Evolutionary conservation across 371 early-diverging fungal genomes (phyloP).

Genomic region (Rhizomucor pusillus): DNA sequence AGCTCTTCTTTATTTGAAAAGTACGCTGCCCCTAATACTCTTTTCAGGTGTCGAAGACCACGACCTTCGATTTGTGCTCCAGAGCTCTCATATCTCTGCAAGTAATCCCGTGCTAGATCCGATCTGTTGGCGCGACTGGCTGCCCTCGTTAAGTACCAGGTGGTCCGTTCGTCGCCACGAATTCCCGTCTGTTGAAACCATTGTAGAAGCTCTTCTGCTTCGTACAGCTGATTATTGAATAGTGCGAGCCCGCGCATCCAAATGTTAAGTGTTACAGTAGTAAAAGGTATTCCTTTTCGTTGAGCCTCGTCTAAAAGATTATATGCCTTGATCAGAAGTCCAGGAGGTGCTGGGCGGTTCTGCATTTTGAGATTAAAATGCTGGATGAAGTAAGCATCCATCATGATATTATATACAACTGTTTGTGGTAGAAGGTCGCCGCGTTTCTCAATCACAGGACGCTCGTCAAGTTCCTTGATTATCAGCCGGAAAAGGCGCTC

Average conservation of each 20-base stretch:
- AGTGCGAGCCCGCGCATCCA: slow-evolving; percentile 38
- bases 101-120: slow-evolving; percentile 24
- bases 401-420: slow-evolving; percentile 42
- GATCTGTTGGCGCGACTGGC: slow-evolving; percentile 16
- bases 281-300: slow-evolving; percentile 17
- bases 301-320: slow-evolving; percentile 23
- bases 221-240: slow-evolving; percentile 25
- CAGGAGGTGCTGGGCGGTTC: neutral
- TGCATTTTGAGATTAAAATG: slow-evolving; percentile 16
- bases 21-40: no score
- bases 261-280: slow-evolving; percentile 34
- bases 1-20: no score
- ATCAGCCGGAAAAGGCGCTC: slow-evolving; percentile 20
- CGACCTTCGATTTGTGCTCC: no score
- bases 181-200: slow-evolving; percentile 12
- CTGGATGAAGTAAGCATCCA: slow-evolving; percentile 40
- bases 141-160: slow-evolving; percentile 29
- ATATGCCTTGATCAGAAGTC: slow-evolving; percentile 17
- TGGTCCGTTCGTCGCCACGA: slow-evolving; percentile 24
- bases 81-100: slow-evolving; percentile 19
- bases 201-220: slow-evolving; percentile 26
- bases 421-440: slow-evolving; percentile 1
- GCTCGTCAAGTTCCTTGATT: slow-evolving; percentile 12
- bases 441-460: neutral
- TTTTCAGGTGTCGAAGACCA: no score